Evolutionary conservation across 2,329 filamentous ascomycete genomes (phyloP), one percentile per base, ranked within the genome.

Genomic region (Onygenales sp.): DNA sequence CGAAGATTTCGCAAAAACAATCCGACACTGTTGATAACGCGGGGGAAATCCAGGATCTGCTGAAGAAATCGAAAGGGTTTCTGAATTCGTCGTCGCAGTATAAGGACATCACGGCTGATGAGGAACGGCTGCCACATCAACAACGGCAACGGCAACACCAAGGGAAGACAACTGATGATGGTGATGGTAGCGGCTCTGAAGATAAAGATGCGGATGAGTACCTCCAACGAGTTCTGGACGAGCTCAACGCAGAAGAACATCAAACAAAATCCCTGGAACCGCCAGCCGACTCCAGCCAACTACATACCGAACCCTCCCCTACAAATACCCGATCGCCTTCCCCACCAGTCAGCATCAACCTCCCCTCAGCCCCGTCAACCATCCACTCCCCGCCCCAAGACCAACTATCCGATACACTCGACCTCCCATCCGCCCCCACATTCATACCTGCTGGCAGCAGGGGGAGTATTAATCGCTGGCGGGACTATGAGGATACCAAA

Each of bases 401-500:
- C 13, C 21, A 39, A 55, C 46, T 57, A 45, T 51, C 52, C 43
- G 44, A 57, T 11, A 46, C 58, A 4, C 60, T 63, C 3, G 38
- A 56, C 2, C 61, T 63, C 21, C 66, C 66, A 2, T 59, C 63
- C 2, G 63, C 61, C 7, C 66, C 64, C 31, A 54, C 51, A 36
- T 52, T 38, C 41, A 38, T 14, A 49, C 54, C 53, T 56, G 32
- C 50, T 50, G 53, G 21, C 14, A 52, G n/a, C n/a, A n/a, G n/a
- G n/a, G n/a, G 10, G n/a, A 41, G 39, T 14, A 53, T 47, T 36
- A 48, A 54, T 67, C 65, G 48, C 53, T 66, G 1, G 65, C 66
- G 45, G 64, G 66, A 6, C 72, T 62, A 48, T 48, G 69, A 39
- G 84, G 85, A 36, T 87, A 92, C 61, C 77, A 82, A 85, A 43